Base-by-base conservation (phyloP, 305 asterid species). In the Plantago lanceolata region DNA sequence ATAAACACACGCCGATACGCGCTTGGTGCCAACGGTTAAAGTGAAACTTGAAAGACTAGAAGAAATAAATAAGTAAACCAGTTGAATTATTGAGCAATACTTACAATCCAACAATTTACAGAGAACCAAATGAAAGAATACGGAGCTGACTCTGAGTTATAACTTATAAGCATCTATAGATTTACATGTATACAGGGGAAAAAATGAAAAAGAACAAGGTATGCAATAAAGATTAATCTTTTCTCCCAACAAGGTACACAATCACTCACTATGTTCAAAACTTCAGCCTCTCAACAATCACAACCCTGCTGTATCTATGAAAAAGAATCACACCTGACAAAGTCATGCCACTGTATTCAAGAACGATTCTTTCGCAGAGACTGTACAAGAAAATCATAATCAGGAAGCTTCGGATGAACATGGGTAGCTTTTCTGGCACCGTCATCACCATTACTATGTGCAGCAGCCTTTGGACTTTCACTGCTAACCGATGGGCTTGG, bases 391-490 rank as follows among this genome's bases (percentile, higher is more conserved):
- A 81, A 58, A 64, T 93, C 97, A 68, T 84, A 89, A 61, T 93
- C 99, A 29, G 99, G 97, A 59, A 93, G 97, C 67, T 93, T 93
- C 49, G 99, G 96, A 81, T 93, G 99, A 73, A 90, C 96, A 71
- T 93, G 97, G 57, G 94, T 84, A 47, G 94, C 85, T 72, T 78
- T 84, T 79, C 76, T 81, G 37, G 72, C 17, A 67, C 66, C 61
- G 26, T 79, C 88, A 65, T 69, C 83, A 20, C 84, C 71, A 29
- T 71, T 78, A 64, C 64, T 65, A 21, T 50, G 61, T 21, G 72
- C 21, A 47, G 78, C 50, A 67, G 73, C 59, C 78, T 84, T 82
- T 44, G 47, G 64, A 52, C 68, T 73, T 57, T 70, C 81, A 54
- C 50, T 64, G 54, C 47, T 64, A 52, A 53, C 53, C 1, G 72